Conservation (phyloP, 169 alveolate species). For the Plasmodium malariae region DNA sequence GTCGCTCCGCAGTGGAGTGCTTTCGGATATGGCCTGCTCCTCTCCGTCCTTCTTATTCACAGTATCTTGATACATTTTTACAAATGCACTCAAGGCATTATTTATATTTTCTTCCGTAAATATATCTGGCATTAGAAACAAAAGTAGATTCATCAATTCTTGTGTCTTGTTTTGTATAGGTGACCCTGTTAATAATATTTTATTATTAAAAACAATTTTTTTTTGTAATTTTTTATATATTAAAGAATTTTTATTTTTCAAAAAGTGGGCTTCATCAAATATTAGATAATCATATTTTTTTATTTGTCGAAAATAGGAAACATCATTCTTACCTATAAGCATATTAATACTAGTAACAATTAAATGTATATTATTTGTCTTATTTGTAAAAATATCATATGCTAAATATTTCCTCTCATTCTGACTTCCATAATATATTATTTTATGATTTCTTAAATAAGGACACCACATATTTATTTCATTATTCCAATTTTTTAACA, state of each 20-base stretch:
- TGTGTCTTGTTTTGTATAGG: constrained; percentile 91
- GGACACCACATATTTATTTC: constrained; percentile 93
- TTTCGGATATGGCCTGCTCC: not conserved
- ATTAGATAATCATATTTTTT: constrained; percentile 88
- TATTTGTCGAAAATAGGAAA: constrained; percentile 55
- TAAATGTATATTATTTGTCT: constrained; percentile 27
- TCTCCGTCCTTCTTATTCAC: constrained; percentile 14
- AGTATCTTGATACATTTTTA: constrained; percentile 64
- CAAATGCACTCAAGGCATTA: constrained; percentile 84
- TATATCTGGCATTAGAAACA: constrained; percentile 92
- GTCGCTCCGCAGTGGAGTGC: not conserved
- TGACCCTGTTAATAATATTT: constrained; percentile 93
- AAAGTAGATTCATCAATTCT: constrained; percentile 91
- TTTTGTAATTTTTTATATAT: constrained; percentile 89
- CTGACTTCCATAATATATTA: constrained; percentile 88
- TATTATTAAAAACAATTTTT: constrained; percentile 86
- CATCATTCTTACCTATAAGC: constrained; percentile 66
- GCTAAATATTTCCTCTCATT: constrained; percentile 82
- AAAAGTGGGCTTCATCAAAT: constrained; percentile 95
- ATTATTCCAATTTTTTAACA: constrained; percentile 90
- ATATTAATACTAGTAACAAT: constrained; percentile 59
- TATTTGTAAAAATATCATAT: constrained; percentile 61
- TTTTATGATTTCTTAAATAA: constrained; percentile 80
- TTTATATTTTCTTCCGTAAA: constrained; percentile 86
- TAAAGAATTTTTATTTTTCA: constrained; percentile 91